phyloP scores from a whole-genome alignment of 495 filamentous ascomycete genomes.

The Xylaria sp. region DNA sequence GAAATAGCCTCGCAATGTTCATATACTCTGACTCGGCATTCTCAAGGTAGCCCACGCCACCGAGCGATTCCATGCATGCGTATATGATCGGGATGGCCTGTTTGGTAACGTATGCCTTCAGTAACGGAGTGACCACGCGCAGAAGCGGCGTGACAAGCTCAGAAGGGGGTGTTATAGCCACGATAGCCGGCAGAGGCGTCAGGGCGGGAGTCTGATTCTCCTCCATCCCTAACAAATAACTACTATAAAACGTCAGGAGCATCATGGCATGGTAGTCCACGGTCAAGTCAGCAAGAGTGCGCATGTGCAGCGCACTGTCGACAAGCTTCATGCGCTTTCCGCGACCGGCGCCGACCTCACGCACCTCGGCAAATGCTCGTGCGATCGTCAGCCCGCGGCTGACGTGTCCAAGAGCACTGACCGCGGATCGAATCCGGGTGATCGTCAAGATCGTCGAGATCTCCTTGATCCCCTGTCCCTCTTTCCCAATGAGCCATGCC shows the following conservation, averaged over 20 bases:
- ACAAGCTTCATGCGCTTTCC: slow-evolving; percentile 36
- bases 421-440: slow-evolving; percentile 66
- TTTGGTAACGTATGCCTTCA: slow-evolving; percentile 66
- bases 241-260: slow-evolving; percentile 46
- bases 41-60: slow-evolving; percentile 74
- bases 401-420: slow-evolving; percentile 60
- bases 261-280: slow-evolving; percentile 57
- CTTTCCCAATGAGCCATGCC: slow-evolving; percentile 64
- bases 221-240: slow-evolving; percentile 24
- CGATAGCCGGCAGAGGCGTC: not conserved
- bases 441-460: slow-evolving; percentile 70
- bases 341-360: slow-evolving; percentile 45
- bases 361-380: slow-evolving; percentile 56
- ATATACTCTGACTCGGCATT: slow-evolving; percentile 57
- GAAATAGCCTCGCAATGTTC: slow-evolving; percentile 67
- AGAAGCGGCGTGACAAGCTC: slow-evolving; percentile 41
- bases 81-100: slow-evolving; percentile 56
- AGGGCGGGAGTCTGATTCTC: slow-evolving; percentile 16
- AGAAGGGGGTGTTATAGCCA: slow-evolving; percentile 2
- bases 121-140: slow-evolving; percentile 65
- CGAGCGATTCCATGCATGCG: slow-evolving; percentile 71
- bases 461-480: slow-evolving; percentile 65
- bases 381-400: slow-evolving; percentile 66
- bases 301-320: slow-evolving; percentile 62
- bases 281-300: slow-evolving; percentile 59